phyloP scores from a whole-genome alignment of 2,329 filamentous ascomycete species.

The Colletotrichum lupini region DNA sequence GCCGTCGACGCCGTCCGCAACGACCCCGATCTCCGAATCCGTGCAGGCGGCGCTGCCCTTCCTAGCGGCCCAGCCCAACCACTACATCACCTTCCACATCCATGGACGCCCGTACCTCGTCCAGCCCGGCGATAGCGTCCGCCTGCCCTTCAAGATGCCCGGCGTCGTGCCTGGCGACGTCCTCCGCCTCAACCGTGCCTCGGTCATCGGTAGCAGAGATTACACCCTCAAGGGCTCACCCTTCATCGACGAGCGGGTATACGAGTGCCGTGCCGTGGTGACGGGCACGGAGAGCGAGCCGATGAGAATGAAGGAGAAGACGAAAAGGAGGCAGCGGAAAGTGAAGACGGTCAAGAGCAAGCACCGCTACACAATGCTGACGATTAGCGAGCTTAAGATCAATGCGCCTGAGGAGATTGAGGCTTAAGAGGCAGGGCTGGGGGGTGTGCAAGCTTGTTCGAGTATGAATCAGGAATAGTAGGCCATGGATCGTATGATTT shows the following conservation, averaged over 20 bases:
- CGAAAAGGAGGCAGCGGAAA: conserved; percentile 79
- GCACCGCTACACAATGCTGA: conserved; percentile 87
- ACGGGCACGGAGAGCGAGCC: conserved; percentile 87
- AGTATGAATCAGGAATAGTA: conserved; percentile 22
- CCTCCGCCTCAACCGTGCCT: conserved; percentile 87
- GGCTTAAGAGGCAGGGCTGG: conserved; percentile 9
- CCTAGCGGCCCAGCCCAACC: conserved; percentile 76
- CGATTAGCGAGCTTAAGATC: conserved; percentile 84
- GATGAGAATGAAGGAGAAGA: conserved; percentile 82
- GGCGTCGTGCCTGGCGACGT: conserved; percentile 84
- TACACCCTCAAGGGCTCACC: conserved; percentile 86
- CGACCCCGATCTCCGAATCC: conserved; percentile 61
- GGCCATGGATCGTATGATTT: background rate
- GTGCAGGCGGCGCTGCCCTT: conserved; percentile 74
- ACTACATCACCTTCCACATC: conserved; percentile 85
- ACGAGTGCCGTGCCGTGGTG: conserved; percentile 86
- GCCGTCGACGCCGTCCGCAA: conserved; percentile 34
- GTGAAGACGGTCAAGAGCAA: conserved; percentile 86
- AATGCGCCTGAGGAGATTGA: conserved; percentile 55
- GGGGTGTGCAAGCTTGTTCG: conserved; percentile 6
- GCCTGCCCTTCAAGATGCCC: conserved; percentile 83
- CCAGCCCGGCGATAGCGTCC: conserved; percentile 78
- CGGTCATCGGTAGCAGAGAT: conserved; percentile 84
- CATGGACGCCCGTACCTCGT: conserved; percentile 84
- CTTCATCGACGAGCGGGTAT: conserved; percentile 86